Percentiles rank a stretch among this genome's conserved stretches.
Evolutionary conservation across 768 basidiomycete species (phyloP).

Genomic region (Pleurotus citrinopileatus): DNA sequence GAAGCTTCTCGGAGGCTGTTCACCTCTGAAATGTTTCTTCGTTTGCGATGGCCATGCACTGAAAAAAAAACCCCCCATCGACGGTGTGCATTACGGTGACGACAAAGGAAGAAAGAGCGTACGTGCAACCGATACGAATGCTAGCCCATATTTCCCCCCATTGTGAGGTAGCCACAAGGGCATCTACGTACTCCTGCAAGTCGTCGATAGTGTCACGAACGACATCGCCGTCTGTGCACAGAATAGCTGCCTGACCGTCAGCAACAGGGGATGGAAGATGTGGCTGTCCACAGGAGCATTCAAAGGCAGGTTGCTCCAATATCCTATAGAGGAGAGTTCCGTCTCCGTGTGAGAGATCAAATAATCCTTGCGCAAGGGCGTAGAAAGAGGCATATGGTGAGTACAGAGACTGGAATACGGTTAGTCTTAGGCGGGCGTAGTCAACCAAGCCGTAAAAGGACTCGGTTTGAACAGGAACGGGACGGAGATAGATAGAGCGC

Average conservation of each 20-base stretch:
- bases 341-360: constrained; percentile 23
- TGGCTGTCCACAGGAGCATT: constrained; percentile 8
- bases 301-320: constrained; percentile 6
- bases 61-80: background rate
- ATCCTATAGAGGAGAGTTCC: constrained; percentile 15
- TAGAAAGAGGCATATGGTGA: constrained; percentile 18
- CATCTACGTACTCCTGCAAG: constrained; percentile 10
- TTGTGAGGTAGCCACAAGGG: constrained; percentile 11
- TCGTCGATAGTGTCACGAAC: constrained; percentile 18
- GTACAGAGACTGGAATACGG: constrained; percentile 21
- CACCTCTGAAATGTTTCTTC: constrained; percentile 4
- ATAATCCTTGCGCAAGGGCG: constrained; percentile 18
- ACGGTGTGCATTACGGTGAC: background rate
- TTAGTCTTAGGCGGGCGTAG: constrained; percentile 15
- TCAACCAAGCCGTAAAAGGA: constrained; percentile 22
- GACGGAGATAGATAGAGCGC: constrained; percentile 14
- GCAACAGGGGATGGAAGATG: background rate
- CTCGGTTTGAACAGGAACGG: constrained; percentile 17
- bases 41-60: constrained; percentile 1
- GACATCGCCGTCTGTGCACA: constrained; percentile 18
- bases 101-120: constrained; percentile 1
- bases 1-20: background rate
- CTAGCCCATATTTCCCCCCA: constrained; percentile 19
- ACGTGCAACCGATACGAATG: constrained; percentile 19
- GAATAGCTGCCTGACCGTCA: constrained; percentile 16